Evolutionary conservation across 495 filamentous ascomycete genomes (phyloP), one percentile per base, ranked within the genome.

Genomic region (Platismatia glauca): DNA sequence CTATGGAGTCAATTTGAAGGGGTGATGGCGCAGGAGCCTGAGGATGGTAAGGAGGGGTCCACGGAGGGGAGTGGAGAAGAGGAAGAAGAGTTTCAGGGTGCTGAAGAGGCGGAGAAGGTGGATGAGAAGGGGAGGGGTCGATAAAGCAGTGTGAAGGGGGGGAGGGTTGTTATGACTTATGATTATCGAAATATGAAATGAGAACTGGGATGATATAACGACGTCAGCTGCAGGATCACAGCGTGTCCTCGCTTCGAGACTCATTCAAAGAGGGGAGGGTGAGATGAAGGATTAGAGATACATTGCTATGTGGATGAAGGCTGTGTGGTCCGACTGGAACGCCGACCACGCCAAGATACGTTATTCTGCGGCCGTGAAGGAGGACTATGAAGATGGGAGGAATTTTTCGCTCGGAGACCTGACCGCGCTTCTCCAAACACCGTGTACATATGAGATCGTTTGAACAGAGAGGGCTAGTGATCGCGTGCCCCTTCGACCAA

Each of bases 1-100:
- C 81, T 98, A 39, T 98, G 94, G 94, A 91, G 88, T 39, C 90
- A 95, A 63, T 98, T 98, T 70, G 94, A 98, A 79, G 87, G 87
- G 61, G 92, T 97, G 65, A 97, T 97, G 93, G 90, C 84, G 22
- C 87, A 85, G 64, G 86, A 89, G 0, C 84, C 71, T 63, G 62
- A 70, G 67, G 38, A 73, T 73, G 29, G 73, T 64, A 38, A 66
- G 68, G 53, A 72, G 62, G 56, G 68, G 65, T 71, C 70, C 4
- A 70, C 74, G 18, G 72, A 76, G 46, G 55, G 46, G 24, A 50
- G 60, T 20, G 70, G 68, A 24, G 72, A 69, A 27, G 73, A 69
- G n/a, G 67, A 65, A 11, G 64, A 68, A 60, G 48, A 66, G 59
- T 57, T 50, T 27, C 60, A 70, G 69, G 50, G 65, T 59, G 34